phyloP scores from a whole-genome alignment of 805 yeast species.

The Yarrowia bubula region DNA sequence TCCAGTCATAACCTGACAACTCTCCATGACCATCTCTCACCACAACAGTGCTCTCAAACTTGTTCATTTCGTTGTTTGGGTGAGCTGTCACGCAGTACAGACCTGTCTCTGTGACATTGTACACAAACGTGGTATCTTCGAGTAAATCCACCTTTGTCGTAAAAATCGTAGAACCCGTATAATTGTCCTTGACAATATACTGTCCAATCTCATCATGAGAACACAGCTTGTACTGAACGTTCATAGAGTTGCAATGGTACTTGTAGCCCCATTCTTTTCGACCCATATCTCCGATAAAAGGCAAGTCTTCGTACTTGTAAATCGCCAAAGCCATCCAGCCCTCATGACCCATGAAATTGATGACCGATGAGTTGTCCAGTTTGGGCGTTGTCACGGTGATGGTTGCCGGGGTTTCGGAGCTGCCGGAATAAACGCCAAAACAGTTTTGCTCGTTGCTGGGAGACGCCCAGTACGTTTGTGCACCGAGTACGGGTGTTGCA shows the following conservation, averaged over 20 bases:
- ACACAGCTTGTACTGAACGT: slow-evolving; percentile 24
- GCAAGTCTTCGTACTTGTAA: slow-evolving; percentile 10
- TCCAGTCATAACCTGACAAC: slow-evolving; percentile 4
- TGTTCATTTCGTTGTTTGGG: slow-evolving; percentile 12
- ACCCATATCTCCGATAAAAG: not conserved
- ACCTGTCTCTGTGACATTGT: not conserved
- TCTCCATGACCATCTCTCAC: not conserved
- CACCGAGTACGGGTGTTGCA: not conserved
- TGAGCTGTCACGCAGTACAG: slow-evolving; percentile 20
- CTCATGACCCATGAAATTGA: slow-evolving; percentile 24
- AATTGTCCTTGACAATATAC: slow-evolving; percentile 17
- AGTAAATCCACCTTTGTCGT: slow-evolving; percentile 12
- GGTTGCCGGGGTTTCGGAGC: not conserved
- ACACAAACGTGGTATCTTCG: not conserved
- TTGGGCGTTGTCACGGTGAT: not conserved
- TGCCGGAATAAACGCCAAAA: not conserved
- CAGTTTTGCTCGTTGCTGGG: slow-evolving; percentile 5
- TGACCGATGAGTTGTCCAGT: not conserved
- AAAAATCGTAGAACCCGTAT: slow-evolving; percentile 3
- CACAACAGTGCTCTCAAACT: not conserved
- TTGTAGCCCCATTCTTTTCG: slow-evolving; percentile 19
- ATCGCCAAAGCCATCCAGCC: slow-evolving; percentile 23
- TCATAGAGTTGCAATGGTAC: slow-evolving; percentile 12
- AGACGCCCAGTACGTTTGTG: not conserved
- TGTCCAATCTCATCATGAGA: slow-evolving; percentile 5